These are phyloP conservation scores for Lipomyces sp. DNA, from an alignment of 805 yeast species.

Conservation along the genomic window DNA sequence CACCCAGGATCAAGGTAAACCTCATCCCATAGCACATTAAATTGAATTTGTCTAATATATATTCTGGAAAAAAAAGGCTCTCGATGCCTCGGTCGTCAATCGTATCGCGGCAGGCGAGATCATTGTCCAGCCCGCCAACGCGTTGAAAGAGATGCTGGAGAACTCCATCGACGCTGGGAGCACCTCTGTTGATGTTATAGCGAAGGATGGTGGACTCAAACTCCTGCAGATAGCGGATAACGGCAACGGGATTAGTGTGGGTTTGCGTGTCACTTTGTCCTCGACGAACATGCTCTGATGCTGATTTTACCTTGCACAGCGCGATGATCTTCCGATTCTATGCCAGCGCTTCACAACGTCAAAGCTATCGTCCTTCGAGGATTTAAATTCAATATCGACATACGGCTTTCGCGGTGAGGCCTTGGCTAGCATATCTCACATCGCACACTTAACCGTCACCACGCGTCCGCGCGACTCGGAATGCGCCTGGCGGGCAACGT, in stretches of 20 bases:
- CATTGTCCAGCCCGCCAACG: conserved; percentile 89
- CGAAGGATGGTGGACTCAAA: conserved; percentile 91
- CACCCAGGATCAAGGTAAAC: too few species aligned
- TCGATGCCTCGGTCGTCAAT: conserved; percentile 74
- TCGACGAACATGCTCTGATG: too few species aligned
- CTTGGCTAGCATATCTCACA: conserved; percentile 87
- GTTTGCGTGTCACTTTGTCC: too few species aligned
- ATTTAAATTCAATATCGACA: conserved; percentile 64
- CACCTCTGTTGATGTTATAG: conserved; percentile 67
- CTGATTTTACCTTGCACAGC: conserved; percentile 34
- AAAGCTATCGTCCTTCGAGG: conserved; percentile 70
- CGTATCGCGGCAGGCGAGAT: conserved; percentile 97
- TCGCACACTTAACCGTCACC: conserved; percentile 73
- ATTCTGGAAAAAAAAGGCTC: too few species aligned
- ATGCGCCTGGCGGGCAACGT: conserved; percentile 72
- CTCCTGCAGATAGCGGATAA: conserved; percentile 83
- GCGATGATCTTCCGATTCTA: conserved; percentile 70
- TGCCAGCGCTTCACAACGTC: conserved; percentile 94
- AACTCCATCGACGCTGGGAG: conserved; percentile 87
- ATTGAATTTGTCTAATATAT: not conserved
- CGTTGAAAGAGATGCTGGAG: conserved; percentile 87
- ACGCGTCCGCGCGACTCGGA: conserved; percentile 61
- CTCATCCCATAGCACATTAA: too few species aligned
- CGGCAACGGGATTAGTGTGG: conserved; percentile 66
- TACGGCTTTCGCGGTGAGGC: conserved; percentile 98